Conservation (phyloP, 225 moss, liverwort and hornwort species). For the Neckera pumila region DNA sequence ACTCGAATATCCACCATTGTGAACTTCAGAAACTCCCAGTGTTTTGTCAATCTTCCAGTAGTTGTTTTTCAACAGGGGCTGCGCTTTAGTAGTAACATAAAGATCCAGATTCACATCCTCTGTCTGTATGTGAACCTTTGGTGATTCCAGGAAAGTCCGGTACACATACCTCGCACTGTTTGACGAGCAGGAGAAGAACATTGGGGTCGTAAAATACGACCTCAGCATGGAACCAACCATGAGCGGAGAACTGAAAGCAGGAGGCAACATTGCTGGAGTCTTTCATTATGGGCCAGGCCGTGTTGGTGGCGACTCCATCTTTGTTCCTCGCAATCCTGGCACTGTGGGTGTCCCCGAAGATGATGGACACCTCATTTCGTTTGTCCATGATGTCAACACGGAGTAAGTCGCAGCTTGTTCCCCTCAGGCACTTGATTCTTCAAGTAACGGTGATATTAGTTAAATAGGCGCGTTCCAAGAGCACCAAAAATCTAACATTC, state of each 20-base stretch:
- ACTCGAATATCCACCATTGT: neutral
- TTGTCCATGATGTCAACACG: conserved; percentile 42
- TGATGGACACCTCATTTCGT: conserved; percentile 59
- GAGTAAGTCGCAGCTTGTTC: conserved; percentile 17
- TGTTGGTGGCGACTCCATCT: conserved; percentile 48
- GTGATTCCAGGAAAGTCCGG: conserved; percentile 26
- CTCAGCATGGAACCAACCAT: conserved; percentile 26
- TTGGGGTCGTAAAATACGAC: conserved; percentile 51
- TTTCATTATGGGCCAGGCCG: conserved; percentile 30
- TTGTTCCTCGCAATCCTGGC: conserved; percentile 23
- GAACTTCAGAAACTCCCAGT: neutral
- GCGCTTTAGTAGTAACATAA: neutral
- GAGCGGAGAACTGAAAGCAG: conserved; percentile 5
- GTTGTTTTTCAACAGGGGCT: neutral
- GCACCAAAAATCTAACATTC: neutral
- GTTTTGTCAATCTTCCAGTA: neutral
- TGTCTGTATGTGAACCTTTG: neutral
- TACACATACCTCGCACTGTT: conserved; percentile 30
- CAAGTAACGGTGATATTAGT: neutral
- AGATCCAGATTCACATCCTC: neutral
- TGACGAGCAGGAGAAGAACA: conserved; percentile 14
- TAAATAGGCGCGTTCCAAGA: neutral
- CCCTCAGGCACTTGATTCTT: neutral
- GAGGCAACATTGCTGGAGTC: conserved; percentile 47
- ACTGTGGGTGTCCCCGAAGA: conserved; percentile 32